Base-by-base conservation (phyloP, 2,329 filamentous ascomycete genomes). In the Ustulina deusta region DNA sequence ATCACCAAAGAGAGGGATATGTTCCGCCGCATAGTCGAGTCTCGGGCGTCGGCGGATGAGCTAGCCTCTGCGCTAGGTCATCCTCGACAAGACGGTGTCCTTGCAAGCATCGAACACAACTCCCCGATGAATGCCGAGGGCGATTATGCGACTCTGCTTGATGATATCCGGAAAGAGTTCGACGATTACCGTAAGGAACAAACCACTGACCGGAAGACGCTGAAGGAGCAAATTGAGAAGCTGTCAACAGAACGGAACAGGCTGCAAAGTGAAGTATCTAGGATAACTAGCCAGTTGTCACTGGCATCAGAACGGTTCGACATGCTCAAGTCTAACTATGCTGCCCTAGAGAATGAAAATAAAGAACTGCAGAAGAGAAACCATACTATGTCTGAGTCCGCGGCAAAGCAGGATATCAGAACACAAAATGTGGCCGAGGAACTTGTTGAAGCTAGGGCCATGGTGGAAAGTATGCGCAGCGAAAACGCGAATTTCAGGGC, bases 1-100 rank as follows among this genome's bases (percentile, higher is more conserved):
- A 97, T 97, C 79, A 93, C 96, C 78, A 93, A 94, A 74, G 96
- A 99, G 81, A 91, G 96, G 69, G 95, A 99, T 78, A 97, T 97
- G 89, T 98, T 97, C 90, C 90, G 95, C 25, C 93, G 94, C 60
- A 94, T 98, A 84, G 87, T 97, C 34, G 92, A 95, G 72, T 92
- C 96, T 69, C 79, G 90, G 81, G 78, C 84, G 76, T 75, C 86
- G 76, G 77, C 87, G 78, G 84, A 82, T 13, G 91, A 94, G 68
- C 83, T 91, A 48, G 86, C 87, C 17, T 90, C 90, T 1, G 84
- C 90, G 57, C 90, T 97, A 76, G 93, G 91, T 1, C 89, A 90
- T 73, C 92, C 92, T 20, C 81, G 91, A 36, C 88, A 90, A 66
- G 86, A 87, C 17, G 83, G 85, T 60, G 84, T 89, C 34, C 81